These are phyloP conservation scores for Backusella macrospora DNA, from an alignment of 192 early-diverging fungal genomes.

Conservation along the genomic window DNA sequence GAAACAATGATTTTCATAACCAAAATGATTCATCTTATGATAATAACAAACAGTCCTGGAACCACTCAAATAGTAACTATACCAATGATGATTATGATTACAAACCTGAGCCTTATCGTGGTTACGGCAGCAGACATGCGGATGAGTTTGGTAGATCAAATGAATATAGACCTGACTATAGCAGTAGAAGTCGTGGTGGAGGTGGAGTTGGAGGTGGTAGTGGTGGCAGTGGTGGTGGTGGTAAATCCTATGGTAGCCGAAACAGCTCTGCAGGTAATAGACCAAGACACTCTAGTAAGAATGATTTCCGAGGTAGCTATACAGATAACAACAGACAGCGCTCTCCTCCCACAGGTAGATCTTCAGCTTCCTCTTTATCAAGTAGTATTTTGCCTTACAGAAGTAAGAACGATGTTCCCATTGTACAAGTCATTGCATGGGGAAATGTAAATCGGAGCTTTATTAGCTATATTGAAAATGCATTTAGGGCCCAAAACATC, in stretches of 20 bases:
- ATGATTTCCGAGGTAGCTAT: not conserved
- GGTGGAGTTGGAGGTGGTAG: not conserved
- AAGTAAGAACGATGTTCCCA: slow-evolving; percentile 15
- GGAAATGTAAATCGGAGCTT: not conserved
- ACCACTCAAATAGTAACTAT: not conserved
- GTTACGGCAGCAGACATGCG: not conserved
- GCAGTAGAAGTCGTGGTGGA: not conserved
- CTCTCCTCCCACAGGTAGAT: not conserved
- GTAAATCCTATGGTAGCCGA: not conserved
- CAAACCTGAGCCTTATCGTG: slow-evolving; percentile 8
- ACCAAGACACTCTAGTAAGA: not conserved
- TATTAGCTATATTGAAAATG: slow-evolving; percentile 9
- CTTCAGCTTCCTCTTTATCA: not conserved
- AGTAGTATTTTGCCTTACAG: not conserved
- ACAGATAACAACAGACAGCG: not conserved
- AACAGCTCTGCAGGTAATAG: not conserved
- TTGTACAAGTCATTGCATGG: slow-evolving; percentile 18
- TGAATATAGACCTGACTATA: slow-evolving; percentile 16
- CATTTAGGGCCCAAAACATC: slow-evolving; percentile 2
- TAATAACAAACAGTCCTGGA: slow-evolving; percentile 8
- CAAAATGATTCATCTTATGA: not conserved
- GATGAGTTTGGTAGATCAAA: slow-evolving; percentile 4
- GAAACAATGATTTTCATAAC: not conserved
- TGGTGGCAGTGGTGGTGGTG: not conserved
- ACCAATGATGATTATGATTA: slow-evolving; percentile 2